These are phyloP conservation scores for Lactarius hengduanensis DNA, from an alignment of 768 basidiomycete genomes.

Conservation along the genomic window DNA sequence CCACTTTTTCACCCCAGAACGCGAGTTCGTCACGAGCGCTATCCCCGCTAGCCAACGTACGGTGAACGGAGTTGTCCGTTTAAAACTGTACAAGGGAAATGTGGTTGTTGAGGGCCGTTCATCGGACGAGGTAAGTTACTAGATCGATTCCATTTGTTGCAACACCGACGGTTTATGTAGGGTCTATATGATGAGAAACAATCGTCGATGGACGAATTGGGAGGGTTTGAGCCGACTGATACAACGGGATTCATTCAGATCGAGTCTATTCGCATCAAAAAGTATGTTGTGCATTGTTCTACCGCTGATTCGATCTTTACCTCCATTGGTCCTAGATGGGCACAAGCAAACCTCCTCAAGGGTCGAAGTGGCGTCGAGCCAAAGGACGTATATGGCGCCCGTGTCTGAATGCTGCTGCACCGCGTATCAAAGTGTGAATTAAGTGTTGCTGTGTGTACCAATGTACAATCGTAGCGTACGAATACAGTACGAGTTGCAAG, in stretches of 20 bases:
- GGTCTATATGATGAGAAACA: slow-evolving; percentile 94
- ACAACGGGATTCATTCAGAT: slow-evolving; percentile 97
- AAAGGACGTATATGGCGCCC: slow-evolving; percentile 76
- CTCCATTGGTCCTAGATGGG: slow-evolving; percentile 57
- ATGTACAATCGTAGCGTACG: not conserved
- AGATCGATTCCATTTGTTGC: not conserved
- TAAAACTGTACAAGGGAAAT: slow-evolving; percentile 96
- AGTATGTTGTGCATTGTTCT: slow-evolving; percentile 50
- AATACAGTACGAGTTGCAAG: too few species aligned
- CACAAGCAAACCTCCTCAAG: slow-evolving; percentile 80
- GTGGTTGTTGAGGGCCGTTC: slow-evolving; percentile 89
- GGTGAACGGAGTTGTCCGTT: slow-evolving; percentile 88
- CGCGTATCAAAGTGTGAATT: not conserved
- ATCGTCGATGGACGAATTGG: slow-evolving; percentile 98
- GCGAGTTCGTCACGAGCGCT: slow-evolving; percentile 88
- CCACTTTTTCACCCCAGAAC: slow-evolving; percentile 99
- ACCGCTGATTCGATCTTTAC: slow-evolving; percentile 18
- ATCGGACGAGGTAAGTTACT: slow-evolving; percentile 68
- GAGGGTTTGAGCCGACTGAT: slow-evolving; percentile 95
- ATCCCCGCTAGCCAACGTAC: slow-evolving; percentile 95
- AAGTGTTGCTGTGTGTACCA: not conserved
- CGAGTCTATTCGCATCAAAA: slow-evolving; percentile 96
- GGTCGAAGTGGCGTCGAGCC: slow-evolving; percentile 77
- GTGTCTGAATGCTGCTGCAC: slow-evolving; percentile 36
- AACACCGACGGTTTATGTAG: slow-evolving; percentile 37